Evolutionary conservation across 2,329 filamentous ascomycete genomes (phyloP).

Genomic region (Pseudopyricularia cyperi): DNA sequence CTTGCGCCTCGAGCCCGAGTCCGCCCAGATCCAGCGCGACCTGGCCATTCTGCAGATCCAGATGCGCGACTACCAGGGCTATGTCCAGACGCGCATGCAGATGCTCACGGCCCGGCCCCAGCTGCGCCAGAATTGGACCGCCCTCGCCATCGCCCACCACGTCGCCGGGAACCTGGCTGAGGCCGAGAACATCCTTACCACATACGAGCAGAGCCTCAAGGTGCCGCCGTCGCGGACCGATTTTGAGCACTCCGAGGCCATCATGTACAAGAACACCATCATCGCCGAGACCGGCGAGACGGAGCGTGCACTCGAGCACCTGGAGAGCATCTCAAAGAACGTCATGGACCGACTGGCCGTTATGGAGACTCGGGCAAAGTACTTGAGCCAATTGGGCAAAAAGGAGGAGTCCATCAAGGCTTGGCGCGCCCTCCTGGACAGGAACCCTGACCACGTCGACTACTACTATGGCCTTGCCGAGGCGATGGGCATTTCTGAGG

Average conservation of each 20-base stretch:
- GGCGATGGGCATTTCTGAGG: constrained; percentile 49
- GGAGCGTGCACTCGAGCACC: constrained; percentile 72
- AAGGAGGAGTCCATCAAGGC: constrained; percentile 72
- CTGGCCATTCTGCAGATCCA: constrained; percentile 87
- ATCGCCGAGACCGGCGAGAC: constrained; percentile 83
- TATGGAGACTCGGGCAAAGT: constrained; percentile 75
- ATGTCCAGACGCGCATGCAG: constrained; percentile 73
- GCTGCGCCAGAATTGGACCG: constrained; percentile 90
- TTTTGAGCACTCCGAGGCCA: constrained; percentile 84
- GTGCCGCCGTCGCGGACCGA: constrained; percentile 62
- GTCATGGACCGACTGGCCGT: constrained; percentile 75
- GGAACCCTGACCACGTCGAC: constrained; percentile 74
- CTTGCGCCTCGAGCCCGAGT: constrained; percentile 84
- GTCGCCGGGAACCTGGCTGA: constrained; percentile 72
- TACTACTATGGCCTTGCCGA: constrained; percentile 74
- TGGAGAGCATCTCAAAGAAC: constrained; percentile 63
- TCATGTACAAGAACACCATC: constrained; percentile 88
- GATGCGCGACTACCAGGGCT: constrained; percentile 90
- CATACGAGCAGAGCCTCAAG: constrained; percentile 89
- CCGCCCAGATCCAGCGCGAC: constrained; percentile 84
- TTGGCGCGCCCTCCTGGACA: constrained; percentile 68
- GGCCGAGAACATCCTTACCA: constrained; percentile 82
- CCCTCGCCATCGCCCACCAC: constrained; percentile 87
- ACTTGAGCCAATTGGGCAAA: constrained; percentile 63
- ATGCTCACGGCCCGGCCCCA: constrained; percentile 80